These are phyloP conservation scores for Corylus avellana DNA, from an alignment of 306 rosid species.

Conservation along the genomic window DNA sequence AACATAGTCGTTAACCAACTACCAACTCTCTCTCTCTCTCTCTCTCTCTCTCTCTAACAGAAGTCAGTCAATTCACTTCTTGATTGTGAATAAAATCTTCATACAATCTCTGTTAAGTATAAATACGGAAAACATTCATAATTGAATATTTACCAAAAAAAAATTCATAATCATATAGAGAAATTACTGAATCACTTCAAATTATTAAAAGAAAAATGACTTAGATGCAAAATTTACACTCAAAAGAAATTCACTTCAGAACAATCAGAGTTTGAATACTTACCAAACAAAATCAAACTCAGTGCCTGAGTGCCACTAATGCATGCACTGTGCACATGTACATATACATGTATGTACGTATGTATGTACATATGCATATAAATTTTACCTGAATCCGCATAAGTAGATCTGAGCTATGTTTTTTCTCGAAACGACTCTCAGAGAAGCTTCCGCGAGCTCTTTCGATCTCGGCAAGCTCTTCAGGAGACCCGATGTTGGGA, in stretches of 20 bases:
- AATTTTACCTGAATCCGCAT: slow-evolving; percentile 76
- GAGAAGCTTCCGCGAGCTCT: slow-evolving; percentile 46
- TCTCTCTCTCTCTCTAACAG: not conserved
- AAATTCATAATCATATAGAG: not conserved
- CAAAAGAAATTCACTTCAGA: not conserved
- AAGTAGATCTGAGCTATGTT: slow-evolving; percentile 79
- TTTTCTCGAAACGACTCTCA: slow-evolving; percentile 48
- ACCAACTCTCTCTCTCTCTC: not conserved
- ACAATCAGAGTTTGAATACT: not conserved
- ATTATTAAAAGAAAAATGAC: not conserved
- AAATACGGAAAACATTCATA: not conserved
- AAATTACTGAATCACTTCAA: not conserved
- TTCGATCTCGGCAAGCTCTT: slow-evolving; percentile 51
- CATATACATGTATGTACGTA: not conserved
- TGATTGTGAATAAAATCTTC: not conserved
- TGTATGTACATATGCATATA: too few relatives aligned
- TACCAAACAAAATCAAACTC: not conserved
- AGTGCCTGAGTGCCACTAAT: not conserved
- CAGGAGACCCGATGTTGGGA: slow-evolving; percentile 50
- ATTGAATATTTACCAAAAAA: not conserved
- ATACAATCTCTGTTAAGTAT: not conserved
- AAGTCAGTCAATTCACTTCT: not conserved
- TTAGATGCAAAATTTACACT: not conserved
- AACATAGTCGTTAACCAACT: too few relatives aligned
- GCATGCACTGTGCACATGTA: not conserved